These are phyloP conservation scores for Penicillium cosmopolitanum DNA, from an alignment of 495 filamentous ascomycete genomes.

Conservation along the genomic window DNA sequence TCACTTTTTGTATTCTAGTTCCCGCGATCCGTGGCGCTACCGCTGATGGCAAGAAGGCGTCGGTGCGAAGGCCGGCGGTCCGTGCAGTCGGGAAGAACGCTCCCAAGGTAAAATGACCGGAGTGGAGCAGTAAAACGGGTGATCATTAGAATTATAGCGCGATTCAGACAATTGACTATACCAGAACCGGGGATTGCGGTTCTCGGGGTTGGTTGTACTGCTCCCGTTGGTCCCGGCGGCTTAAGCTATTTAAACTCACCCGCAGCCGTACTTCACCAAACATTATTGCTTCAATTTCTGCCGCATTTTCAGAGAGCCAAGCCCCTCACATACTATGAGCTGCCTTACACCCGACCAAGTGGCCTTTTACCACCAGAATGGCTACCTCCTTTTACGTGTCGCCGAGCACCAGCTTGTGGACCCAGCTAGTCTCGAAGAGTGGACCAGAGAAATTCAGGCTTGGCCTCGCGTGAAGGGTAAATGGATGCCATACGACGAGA, in stretches of 20 bases:
- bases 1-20: not conserved
- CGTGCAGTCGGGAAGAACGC: constrained; percentile 5
- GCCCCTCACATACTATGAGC: constrained; percentile 11
- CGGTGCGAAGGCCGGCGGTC: constrained; percentile 28
- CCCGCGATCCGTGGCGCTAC: not conserved
- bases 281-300: not conserved
- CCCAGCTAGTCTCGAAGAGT: constrained; percentile 34
- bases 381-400: constrained; percentile 41
- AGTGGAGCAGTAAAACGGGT: not conserved
- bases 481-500: constrained; percentile 53
- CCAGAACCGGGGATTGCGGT: not conserved
- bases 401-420: constrained; percentile 35
- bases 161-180: not conserved
- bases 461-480: constrained; percentile 42
- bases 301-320: not conserved
- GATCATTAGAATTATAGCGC: not conserved
- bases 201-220: not conserved
- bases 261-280: not conserved
- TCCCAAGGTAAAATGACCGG: not conserved
- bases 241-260: too few relatives aligned
- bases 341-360: constrained; percentile 32
- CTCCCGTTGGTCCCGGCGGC: too few relatives aligned
- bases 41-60: constrained; percentile 3
- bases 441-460: constrained; percentile 44
- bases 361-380: constrained; percentile 39